These are phyloP conservation scores for Podospora conica DNA, from an alignment of 495 filamentous ascomycete genomes.

Conservation along the genomic window DNA sequence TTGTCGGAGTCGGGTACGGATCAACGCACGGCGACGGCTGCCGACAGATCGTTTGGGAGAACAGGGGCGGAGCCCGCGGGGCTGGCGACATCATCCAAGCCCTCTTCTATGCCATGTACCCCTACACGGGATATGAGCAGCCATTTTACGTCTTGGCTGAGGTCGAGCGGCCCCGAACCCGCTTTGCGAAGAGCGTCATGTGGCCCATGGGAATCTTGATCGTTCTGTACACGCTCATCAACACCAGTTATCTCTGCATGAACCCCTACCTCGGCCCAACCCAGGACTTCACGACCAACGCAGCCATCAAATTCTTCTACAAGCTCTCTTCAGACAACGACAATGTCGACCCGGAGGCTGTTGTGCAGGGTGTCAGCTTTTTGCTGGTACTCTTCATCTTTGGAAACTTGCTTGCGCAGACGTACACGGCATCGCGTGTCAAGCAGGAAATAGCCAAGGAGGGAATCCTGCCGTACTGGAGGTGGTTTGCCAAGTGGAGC, in stretches of 20 bases:
- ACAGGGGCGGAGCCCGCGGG: not conserved
- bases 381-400: constrained; percentile 10
- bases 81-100: constrained; percentile 11
- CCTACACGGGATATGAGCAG: constrained; percentile 15
- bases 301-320: constrained; percentile 3
- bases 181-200: not conserved
- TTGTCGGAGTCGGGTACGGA: constrained; percentile 10
- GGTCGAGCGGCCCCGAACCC: not conserved
- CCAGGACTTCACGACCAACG: not conserved
- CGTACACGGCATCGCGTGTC: constrained; percentile 5
- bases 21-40: not conserved
- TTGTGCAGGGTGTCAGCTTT: not conserved
- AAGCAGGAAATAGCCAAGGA: constrained; percentile 10
- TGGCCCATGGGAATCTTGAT: not conserved
- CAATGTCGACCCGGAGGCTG: not conserved
- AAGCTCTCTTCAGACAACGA: not conserved
- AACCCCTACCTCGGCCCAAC: not conserved
- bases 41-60: constrained; percentile 3
- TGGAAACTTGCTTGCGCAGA: constrained; percentile 9
- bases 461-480: constrained; percentile 1
- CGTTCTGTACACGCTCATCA: constrained; percentile 4
- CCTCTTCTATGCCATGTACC: constrained; percentile 12
- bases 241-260: constrained; percentile 12
- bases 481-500: not conserved
- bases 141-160: constrained; percentile 14